Base-by-base conservation (phyloP, 305 asterid species). In the Fraxinus albicans region DNA sequence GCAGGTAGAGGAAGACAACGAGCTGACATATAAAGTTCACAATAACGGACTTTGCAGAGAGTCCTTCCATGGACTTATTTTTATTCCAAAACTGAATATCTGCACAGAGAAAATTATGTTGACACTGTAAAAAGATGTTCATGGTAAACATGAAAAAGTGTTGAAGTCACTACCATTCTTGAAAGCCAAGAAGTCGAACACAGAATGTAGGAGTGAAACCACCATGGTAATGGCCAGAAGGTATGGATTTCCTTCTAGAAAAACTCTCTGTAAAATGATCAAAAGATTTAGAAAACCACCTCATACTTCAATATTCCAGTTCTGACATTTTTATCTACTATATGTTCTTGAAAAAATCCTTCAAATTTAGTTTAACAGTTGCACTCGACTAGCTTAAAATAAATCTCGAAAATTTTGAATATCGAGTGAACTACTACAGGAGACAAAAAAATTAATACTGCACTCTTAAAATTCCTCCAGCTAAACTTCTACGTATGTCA, bases 1-100 rank as follows among this genome's bases (percentile, higher is more conserved):
- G 98, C 86, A 96, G 85, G 88, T 96, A 96, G 53, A 96, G 98
- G 92, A 96, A 96, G 79, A 96, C 95, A 79, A 96, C 86, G 35
- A 96, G 89, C 90, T 96, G 99, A 86, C 95, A 90, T 80, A 94
- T 69, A 84, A 96, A 96, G 87, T 93, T 96, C 80, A 96, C 99
- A 8, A 96, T 92, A 44, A 96, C 98, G 35, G 99, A 93, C 88
- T 92, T 94, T 4, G 99, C 98, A 75, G 99, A 96, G 79, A 96
- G 85, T 27, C 99, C 99, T 89, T 96, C 99, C 99, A 96, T 96
- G 50, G 99, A 94, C 89, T 96, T 96, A 91, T 96, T 96, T 89
- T 96, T 96, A 89, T 96, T 96, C 99, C 99, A 96, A 82, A 94
- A 96, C 87, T 96, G 99, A 82, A 96, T 96, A 86, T 96, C 99